phyloP scores from a whole-genome alignment of 768 basidiomycete genomes.

The Amanita pseudoporphyria region DNA sequence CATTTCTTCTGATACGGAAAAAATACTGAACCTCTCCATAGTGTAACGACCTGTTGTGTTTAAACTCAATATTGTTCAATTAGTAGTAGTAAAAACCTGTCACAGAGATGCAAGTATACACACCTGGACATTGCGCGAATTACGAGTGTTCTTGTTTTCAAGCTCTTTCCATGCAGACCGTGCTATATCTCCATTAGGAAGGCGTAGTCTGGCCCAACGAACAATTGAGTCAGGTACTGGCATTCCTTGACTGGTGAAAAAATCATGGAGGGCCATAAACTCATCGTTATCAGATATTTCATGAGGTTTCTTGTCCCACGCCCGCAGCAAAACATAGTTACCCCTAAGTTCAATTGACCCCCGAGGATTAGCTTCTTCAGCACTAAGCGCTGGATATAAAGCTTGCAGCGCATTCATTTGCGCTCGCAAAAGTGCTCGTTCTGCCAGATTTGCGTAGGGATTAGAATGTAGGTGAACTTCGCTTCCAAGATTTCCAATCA shows the following conservation, averaged over 20 bases:
- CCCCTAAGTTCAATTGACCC: not conserved
- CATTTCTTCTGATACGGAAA: not conserved
- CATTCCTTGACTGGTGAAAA: not conserved
- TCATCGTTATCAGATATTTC: not conserved
- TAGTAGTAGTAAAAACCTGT: not conserved
- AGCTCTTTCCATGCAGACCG: slow-evolving; percentile 12
- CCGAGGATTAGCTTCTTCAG: not conserved
- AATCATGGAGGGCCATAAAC: not conserved
- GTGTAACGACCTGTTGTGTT: not conserved
- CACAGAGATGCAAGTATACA: not conserved
- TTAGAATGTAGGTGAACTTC: slow-evolving; percentile 17
- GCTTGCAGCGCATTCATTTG: slow-evolving; percentile 12
- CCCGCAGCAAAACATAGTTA: not conserved
- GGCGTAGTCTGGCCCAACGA: slow-evolving; percentile 12
- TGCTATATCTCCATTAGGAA: slow-evolving; percentile 14
- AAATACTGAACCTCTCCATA: too few relatives aligned
- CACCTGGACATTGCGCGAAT: slow-evolving; percentile 8
- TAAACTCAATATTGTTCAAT: not conserved
- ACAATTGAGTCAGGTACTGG: not conserved
- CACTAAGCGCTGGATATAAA: slow-evolving; percentile 11
- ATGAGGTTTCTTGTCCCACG: not conserved
- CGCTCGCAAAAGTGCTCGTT: slow-evolving; percentile 12
- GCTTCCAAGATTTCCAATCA: slow-evolving; percentile 9
- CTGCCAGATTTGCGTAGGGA: slow-evolving; percentile 17
- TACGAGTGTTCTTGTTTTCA: not conserved